Conservation (phyloP, 768 basidiomycete genomes). For the Sarcomyxa edulis region DNA sequence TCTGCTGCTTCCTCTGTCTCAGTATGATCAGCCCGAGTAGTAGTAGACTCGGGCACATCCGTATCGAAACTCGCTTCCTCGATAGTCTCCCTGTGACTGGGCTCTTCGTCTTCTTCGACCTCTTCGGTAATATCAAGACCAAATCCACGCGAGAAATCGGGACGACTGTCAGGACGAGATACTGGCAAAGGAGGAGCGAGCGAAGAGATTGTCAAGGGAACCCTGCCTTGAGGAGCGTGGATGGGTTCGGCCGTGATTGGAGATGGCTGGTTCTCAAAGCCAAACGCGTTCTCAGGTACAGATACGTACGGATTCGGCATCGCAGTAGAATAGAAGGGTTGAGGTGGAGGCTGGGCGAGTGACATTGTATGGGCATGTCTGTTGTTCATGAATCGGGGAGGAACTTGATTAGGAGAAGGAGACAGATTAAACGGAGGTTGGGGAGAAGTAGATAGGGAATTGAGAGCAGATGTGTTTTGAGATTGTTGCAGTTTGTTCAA, state of each 20-base stretch:
- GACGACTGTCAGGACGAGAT: slow-evolving; percentile 46
- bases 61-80: slow-evolving; percentile 6
- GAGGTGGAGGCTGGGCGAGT: slow-evolving; percentile 52
- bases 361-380: slow-evolving; percentile 75
- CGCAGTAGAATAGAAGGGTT: slow-evolving; percentile 23
- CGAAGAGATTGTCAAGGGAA: slow-evolving; percentile 38
- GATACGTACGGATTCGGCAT: slow-evolving; percentile 69
- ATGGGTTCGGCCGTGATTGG: slow-evolving; percentile 31
- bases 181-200: slow-evolving; percentile 36
- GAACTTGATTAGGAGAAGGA: slow-evolving; percentile 40
- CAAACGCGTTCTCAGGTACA: no score
- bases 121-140: slow-evolving; percentile 78
- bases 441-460: slow-evolving; percentile 61
- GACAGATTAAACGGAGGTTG: slow-evolving; percentile 49
- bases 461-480: slow-evolving; percentile 44
- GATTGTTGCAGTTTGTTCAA: slow-evolving; percentile 80
- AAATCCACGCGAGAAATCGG: slow-evolving; percentile 77
- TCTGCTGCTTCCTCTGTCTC: slow-evolving; percentile 15
- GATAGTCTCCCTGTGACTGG: slow-evolving; percentile 21
- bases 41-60: not conserved
- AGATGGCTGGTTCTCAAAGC: no score
- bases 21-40: slow-evolving; percentile 8
- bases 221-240: slow-evolving; percentile 52
- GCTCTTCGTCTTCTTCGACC: slow-evolving; percentile 55
- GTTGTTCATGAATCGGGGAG: slow-evolving; percentile 36